These are phyloP conservation scores for Mycena rosella DNA, from an alignment of 768 basidiomycete genomes.

Conservation along the genomic window DNA sequence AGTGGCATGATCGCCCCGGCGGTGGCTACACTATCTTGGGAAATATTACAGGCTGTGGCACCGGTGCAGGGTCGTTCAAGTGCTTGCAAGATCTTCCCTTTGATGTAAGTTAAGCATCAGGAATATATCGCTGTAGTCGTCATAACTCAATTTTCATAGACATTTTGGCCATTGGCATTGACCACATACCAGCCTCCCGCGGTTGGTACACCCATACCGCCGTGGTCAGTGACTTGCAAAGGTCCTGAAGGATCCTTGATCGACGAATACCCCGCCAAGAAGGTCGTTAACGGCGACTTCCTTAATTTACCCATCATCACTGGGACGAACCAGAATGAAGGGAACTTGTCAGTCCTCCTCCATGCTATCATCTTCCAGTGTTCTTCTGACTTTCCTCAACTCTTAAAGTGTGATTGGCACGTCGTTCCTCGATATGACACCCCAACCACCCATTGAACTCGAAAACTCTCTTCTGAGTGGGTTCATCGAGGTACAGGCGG, in stretches of 20 bases:
- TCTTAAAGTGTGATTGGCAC: slow-evolving; percentile 13
- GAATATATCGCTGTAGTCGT: too few relatives aligned
- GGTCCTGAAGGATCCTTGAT: slow-evolving; percentile 18
- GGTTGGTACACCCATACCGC: background rate
- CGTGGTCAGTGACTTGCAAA: slow-evolving; percentile 5
- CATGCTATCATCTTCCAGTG: too few relatives aligned
- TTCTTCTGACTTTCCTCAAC: too few relatives aligned
- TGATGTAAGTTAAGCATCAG: too few relatives aligned
- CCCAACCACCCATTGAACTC: background rate
- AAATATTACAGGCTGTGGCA: slow-evolving; percentile 13
- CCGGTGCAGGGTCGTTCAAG: slow-evolving; percentile 17
- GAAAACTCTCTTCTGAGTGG: slow-evolving; percentile 13
- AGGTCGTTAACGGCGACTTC: slow-evolving; percentile 17
- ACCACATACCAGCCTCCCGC: too few relatives aligned
- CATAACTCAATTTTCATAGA: too few relatives aligned
- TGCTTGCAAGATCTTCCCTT: slow-evolving; percentile 20
- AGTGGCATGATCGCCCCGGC: slow-evolving; percentile 21
- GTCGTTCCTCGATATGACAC: slow-evolving; percentile 7
- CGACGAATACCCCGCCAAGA: slow-evolving; percentile 16
- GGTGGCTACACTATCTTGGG: slow-evolving; percentile 14
- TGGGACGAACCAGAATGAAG: slow-evolving; percentile 12
- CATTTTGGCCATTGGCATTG: too few relatives aligned
- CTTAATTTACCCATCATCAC: slow-evolving; percentile 12
- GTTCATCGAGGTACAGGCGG: background rate
- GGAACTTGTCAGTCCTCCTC: too few relatives aligned